A percentile compares a stretch with the other conserved stretches of the same genome.
phyloP scores from a whole-genome alignment of 1,284 basidiomycete species.

The Cystobasidium pallidum region DNA sequence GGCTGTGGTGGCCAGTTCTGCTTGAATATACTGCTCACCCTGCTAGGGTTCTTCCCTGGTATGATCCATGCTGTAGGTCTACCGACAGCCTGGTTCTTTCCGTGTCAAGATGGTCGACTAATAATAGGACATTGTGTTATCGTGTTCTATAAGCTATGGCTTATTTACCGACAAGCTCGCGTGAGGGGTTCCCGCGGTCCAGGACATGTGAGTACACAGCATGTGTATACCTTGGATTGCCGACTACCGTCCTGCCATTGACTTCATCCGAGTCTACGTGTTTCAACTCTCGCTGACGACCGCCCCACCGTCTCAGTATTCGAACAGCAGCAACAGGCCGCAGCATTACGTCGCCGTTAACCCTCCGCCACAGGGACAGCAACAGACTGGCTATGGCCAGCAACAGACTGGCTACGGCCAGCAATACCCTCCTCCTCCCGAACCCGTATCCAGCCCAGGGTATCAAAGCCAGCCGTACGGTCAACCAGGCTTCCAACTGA shows the following conservation, averaged over 20 bases:
- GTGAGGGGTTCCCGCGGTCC: conserved; percentile 1
- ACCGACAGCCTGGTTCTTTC: background rate
- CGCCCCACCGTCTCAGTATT: background rate
- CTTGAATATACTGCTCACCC: conserved; percentile 17
- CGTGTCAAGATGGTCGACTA: background rate
- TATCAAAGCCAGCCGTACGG: background rate
- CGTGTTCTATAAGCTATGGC: conserved; percentile 11
- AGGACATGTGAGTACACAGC: conserved; percentile 3
- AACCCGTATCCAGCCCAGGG: conserved; percentile 7
- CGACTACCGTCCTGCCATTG: background rate
- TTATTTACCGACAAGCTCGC: conserved; percentile 18
- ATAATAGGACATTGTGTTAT: background rate
- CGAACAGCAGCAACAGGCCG: conserved; percentile 6
- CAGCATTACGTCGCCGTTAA: conserved; percentile 30
- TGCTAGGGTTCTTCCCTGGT: conserved; percentile 30
- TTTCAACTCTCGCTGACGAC: no score
- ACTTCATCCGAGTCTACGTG: no score
- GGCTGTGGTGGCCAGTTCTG: conserved; percentile 33
- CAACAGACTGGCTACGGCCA: background rate
- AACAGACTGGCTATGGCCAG: background rate
- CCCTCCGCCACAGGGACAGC: conserved; percentile 3
- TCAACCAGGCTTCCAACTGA: background rate
- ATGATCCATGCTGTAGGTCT: conserved; percentile 29
- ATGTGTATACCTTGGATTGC: no score
- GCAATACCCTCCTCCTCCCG: conserved; percentile 18